Percentiles rank a stretch among this genome's conserved stretches.
phyloP scores from a whole-genome alignment of 2,329 filamentous ascomycete genomes.

The Hymenoscyphus salicellus region DNA sequence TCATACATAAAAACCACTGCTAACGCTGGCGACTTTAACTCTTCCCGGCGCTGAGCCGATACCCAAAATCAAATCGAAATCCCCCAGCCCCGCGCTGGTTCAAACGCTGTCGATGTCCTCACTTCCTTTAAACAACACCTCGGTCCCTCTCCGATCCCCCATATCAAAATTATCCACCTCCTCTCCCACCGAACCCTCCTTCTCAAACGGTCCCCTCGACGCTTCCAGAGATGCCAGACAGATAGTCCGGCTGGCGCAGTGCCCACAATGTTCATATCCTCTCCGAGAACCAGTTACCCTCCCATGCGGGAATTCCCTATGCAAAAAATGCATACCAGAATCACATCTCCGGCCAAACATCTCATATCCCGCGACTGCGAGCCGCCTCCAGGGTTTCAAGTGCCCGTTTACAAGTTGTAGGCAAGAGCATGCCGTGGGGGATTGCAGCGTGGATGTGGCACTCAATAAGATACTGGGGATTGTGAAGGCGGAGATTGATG shows the following conservation, averaged over 20 bases:
- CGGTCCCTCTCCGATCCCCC: constrained; percentile 18
- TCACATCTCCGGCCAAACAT: constrained; percentile 65
- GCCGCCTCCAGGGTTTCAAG: constrained; percentile 65
- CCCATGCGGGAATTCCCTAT: constrained; percentile 78
- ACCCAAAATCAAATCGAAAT: constrained; percentile 1
- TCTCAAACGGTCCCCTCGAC: constrained; percentile 37
- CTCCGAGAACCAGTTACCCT: constrained; percentile 68
- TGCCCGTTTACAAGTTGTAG: constrained; percentile 69
- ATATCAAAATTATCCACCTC: constrained; percentile 14
- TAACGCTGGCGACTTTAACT: neutral
- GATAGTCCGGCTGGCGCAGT: constrained; percentile 74
- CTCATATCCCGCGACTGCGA: constrained; percentile 69
- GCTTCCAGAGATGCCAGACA: constrained; percentile 56
- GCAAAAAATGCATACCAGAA: constrained; percentile 69
- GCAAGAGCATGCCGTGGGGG: constrained; percentile 70
- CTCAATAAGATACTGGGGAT: constrained; percentile 67
- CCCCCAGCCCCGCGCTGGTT: constrained; percentile 15
- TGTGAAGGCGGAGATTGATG: constrained; percentile 52
- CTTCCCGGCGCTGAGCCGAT: constrained; percentile 11
- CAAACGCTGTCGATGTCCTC: constrained; percentile 25
- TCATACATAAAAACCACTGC: neutral
- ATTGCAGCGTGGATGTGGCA: constrained; percentile 75
- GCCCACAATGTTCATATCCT: constrained; percentile 67
- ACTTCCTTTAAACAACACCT: constrained; percentile 22
- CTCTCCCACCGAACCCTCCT: constrained; percentile 8